Evolutionary conservation across 2,329 filamentous ascomycete genomes (phyloP), one percentile per base, ranked within the genome.

Genomic region (Arachnomyces sp.): DNA sequence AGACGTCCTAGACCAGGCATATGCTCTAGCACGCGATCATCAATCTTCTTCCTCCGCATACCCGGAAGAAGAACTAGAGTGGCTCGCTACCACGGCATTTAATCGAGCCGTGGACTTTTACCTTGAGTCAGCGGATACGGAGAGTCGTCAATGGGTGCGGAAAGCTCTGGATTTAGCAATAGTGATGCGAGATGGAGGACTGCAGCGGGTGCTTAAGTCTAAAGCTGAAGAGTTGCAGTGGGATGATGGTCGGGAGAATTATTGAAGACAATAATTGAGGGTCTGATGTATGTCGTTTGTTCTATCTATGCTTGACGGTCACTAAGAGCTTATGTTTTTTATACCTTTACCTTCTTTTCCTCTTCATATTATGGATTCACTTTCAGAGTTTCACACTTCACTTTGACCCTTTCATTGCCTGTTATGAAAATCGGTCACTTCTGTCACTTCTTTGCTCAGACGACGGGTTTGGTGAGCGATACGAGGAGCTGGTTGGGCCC

Each of bases 41-140:
- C 47, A 51, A 71, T 65, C 61, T 53, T n/a, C 49, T 66, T 15
- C 56, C 42, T 29, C 33, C 8, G 29, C 40, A 1, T 79, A 77
- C 45, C 76, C 75, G 2, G 44, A 59, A 5, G 67, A 68, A 3
- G 78, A 81, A 53, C 60, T 80, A 15, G 69, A 74, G 42, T 79
- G 74, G 71, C 61, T 82, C 4, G 72, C 75, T 4, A 70, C 68
- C 0, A 68, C 66, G 9, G 51, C 68, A 0, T 78, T 77, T 53
- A 81, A 80, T 45, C 66, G 63, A 15, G 73, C 71, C 0, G 66
- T 80, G 3, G 76, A 80, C 44, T 66, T 71, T 14, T 73, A 73
- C 42, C 42, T 54, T 5, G 44, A 48, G 1, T 54, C 52, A 1
- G 49, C 51, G 13, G 62, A 65, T 38, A 47, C 28, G 3, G 50